Conservation (phyloP, 805 yeast genomes). For the Maudiozyma turicensis region DNA sequence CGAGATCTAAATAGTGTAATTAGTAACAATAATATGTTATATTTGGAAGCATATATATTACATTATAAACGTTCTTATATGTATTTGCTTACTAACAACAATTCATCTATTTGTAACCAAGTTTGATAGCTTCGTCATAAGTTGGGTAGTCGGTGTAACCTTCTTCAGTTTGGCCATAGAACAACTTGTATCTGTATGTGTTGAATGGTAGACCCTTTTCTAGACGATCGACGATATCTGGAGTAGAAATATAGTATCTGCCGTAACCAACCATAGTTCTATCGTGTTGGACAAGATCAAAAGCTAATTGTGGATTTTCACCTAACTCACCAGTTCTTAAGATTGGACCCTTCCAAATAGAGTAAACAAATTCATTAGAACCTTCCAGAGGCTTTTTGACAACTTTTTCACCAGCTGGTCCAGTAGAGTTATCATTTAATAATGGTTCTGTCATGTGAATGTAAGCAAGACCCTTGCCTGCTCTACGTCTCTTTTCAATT, state of each 20-base stretch:
- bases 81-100: background rate
- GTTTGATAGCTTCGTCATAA: conserved; percentile 14
- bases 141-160: conserved; percentile 4
- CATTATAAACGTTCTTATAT: background rate
- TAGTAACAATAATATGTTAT: background rate
- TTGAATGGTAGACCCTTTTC: conserved; percentile 32
- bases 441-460: conserved; percentile 39
- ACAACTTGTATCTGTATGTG: conserved; percentile 37
- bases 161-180: conserved; percentile 39
- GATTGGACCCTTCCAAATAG: conserved; percentile 36
- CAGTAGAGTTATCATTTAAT: conserved; percentile 16
- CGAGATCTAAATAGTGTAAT: background rate
- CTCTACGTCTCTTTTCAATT: conserved; percentile 30
- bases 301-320: conserved; percentile 16
- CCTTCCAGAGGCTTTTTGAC: conserved; percentile 13
- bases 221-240: conserved; percentile 38
- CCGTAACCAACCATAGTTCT: conserved; percentile 38
- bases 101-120: conserved; percentile 1
- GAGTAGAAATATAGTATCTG: conserved; percentile 21
- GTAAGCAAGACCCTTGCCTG: conserved; percentile 33
- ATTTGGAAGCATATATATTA: background rate
- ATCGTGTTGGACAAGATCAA: conserved; percentile 28
- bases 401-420: conserved; percentile 16
- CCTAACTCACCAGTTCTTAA: conserved; percentile 32
- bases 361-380: conserved; percentile 29